Percentiles rank a stretch among this genome's conserved stretches.
phyloP scores from a whole-genome alignment of 2,329 filamentous ascomycete species.

The Monilinia fructigena region DNA sequence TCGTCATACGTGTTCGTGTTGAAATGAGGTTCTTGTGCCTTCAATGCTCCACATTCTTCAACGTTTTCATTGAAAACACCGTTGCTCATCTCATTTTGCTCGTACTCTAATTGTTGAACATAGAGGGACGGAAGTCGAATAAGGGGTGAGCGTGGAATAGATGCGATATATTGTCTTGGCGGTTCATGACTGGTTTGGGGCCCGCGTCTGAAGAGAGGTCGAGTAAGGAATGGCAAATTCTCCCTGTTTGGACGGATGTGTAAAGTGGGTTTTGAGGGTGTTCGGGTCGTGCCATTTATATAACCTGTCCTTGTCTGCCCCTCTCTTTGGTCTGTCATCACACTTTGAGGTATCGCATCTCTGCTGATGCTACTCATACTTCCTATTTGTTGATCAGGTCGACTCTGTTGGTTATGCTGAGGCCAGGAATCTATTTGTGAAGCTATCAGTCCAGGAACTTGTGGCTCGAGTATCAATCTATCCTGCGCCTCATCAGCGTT shows the following conservation, averaged over 20 bases:
- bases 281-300: background rate
- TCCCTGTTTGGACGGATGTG: background rate
- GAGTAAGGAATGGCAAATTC: background rate
- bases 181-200: background rate
- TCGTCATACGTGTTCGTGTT: background rate
- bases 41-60: background rate
- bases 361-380: background rate
- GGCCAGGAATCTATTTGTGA: too few species aligned
- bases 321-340: too few species aligned
- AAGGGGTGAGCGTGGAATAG: conserved; percentile 13
- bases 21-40: background rate
- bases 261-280: background rate
- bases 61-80: background rate
- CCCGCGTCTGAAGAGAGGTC: background rate
- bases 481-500: background rate
- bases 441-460: background rate
- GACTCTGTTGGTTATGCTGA: background rate
- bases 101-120: conserved; percentile 9
- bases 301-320: background rate
- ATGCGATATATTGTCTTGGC: background rate
- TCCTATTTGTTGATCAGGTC: background rate
- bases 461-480: background rate
- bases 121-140: conserved; percentile 15
- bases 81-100: background rate
- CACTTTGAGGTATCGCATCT: background rate